phyloP scores from a whole-genome alignment of 257 asterid species.

The Prunella vulgaris region DNA sequence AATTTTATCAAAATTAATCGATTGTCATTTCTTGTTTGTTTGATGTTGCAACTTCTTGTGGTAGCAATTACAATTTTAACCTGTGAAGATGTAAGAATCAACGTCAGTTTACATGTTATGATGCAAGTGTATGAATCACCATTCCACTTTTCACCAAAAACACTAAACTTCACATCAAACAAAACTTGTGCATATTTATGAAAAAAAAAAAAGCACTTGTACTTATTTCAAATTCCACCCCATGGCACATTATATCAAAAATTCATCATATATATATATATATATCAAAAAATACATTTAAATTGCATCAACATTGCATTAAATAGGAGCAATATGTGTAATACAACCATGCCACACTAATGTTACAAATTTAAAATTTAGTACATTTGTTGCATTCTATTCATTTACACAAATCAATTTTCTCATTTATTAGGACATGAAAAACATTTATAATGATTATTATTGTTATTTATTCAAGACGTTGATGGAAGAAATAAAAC shows the following conservation, averaged over 20 bases:
- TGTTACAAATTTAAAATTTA: background rate
- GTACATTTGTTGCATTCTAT: too few species aligned
- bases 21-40: background rate
- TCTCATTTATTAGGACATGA: too few species aligned
- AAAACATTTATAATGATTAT: too few species aligned
- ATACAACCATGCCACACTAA: background rate
- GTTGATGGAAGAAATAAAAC: too few species aligned
- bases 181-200: background rate
- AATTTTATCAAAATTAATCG: background rate
- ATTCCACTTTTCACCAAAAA: conserved; percentile 20
- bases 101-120: background rate
- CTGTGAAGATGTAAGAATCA: background rate
- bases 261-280: background rate
- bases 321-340: background rate
- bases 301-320: conserved; percentile 20
- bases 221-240: background rate
- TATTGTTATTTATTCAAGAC: too few species aligned
- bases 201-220: background rate
- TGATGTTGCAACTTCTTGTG: background rate
- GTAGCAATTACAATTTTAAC: background rate
- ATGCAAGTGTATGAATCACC: background rate
- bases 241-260: background rate
- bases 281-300: background rate
- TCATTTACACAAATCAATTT: too few species aligned
- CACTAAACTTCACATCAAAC: background rate